A percentile compares a stretch with the other conserved stretches of the same genome.
These are phyloP conservation scores for Tricholoma terreum DNA, from an alignment of 768 basidiomycete genomes.

Conservation along the genomic window DNA sequence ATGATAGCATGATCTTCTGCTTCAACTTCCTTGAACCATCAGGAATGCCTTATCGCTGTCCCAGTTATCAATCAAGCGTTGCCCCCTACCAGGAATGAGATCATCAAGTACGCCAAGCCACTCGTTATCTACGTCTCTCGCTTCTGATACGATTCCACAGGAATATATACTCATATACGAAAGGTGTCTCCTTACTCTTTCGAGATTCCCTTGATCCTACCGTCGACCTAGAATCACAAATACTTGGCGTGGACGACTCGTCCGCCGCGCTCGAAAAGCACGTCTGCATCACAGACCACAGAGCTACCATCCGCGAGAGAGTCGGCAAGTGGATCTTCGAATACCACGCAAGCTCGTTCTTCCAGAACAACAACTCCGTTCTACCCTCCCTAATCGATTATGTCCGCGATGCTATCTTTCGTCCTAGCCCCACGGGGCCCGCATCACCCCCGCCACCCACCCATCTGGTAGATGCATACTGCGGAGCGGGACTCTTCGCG, in stretches of 20 bases:
- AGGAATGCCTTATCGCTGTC: slow-evolving; percentile 94
- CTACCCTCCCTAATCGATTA: slow-evolving; percentile 81
- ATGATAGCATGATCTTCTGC: neutral
- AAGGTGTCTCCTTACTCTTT: slow-evolving; percentile 85
- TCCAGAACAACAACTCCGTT: slow-evolving; percentile 98
- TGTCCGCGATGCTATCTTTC: slow-evolving; percentile 72
- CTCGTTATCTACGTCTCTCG: neutral
- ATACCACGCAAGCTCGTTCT: slow-evolving; percentile 86
- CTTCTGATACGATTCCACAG: slow-evolving; percentile 33
- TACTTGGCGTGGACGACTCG: slow-evolving; percentile 30
- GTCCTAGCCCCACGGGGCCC: slow-evolving; percentile 17
- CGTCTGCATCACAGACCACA: slow-evolving; percentile 82
- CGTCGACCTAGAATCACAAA: slow-evolving; percentile 19
- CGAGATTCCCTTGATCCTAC: slow-evolving; percentile 65
- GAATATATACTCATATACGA: slow-evolving; percentile 76
- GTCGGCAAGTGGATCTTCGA: slow-evolving; percentile 83
- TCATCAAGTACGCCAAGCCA: slow-evolving; percentile 54
- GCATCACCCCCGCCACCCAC: slow-evolving; percentile 40
- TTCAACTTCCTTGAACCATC: neutral
- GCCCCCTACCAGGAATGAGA: slow-evolving; percentile 54
- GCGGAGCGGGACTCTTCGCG: slow-evolving; percentile 85
- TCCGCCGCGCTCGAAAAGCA: slow-evolving; percentile 50
- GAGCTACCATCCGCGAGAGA: slow-evolving; percentile 74
- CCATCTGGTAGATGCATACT: slow-evolving; percentile 95
- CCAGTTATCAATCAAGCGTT: slow-evolving; percentile 71